Evolutionary conservation across 805 yeast species (phyloP).

Genomic region (Candida easanensis): DNA sequence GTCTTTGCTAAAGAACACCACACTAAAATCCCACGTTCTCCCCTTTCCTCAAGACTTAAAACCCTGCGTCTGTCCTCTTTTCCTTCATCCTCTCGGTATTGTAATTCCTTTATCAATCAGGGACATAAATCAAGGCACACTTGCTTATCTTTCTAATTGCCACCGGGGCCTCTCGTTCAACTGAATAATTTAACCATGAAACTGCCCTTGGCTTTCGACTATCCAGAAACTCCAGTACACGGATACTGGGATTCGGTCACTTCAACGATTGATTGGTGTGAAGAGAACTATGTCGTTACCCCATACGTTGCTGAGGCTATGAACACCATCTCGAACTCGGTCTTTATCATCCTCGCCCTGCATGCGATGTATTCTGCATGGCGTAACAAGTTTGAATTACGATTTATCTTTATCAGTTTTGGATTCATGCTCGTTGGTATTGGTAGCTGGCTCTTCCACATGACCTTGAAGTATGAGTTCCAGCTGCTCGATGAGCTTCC

Average conservation of each 20-base stretch:
- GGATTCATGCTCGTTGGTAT: constrained; percentile 90
- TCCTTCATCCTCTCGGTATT: too few species aligned
- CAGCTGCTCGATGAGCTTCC: constrained; percentile 95
- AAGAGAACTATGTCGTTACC: constrained; percentile 89
- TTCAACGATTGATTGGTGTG: constrained; percentile 99
- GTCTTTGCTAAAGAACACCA: too few species aligned
- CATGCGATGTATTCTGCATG: constrained; percentile 62
- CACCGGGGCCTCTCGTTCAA: too few species aligned
- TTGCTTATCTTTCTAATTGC: too few species aligned
- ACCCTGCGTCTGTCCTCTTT: too few species aligned
- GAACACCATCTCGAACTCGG: constrained; percentile 76
- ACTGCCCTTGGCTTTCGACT: constrained; percentile 50
- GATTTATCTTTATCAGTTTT: constrained; percentile 68
- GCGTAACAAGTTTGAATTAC: constrained; percentile 57
- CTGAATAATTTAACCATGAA: too few species aligned
- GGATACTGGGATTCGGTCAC: constrained; percentile 86
- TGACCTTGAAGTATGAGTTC: constrained; percentile 87
- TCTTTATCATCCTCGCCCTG: constrained; percentile 53
- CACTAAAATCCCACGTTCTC: too few species aligned
- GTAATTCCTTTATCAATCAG: too few species aligned
- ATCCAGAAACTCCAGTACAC: constrained; percentile 50
- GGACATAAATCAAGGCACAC: too few species aligned
- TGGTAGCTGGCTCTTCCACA: constrained; percentile 94
- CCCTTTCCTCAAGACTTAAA: too few species aligned
- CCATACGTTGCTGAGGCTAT: constrained; percentile 86